Evolutionary conservation across 805 yeast genomes (phyloP).

Genomic region (Candida nanaspora): DNA sequence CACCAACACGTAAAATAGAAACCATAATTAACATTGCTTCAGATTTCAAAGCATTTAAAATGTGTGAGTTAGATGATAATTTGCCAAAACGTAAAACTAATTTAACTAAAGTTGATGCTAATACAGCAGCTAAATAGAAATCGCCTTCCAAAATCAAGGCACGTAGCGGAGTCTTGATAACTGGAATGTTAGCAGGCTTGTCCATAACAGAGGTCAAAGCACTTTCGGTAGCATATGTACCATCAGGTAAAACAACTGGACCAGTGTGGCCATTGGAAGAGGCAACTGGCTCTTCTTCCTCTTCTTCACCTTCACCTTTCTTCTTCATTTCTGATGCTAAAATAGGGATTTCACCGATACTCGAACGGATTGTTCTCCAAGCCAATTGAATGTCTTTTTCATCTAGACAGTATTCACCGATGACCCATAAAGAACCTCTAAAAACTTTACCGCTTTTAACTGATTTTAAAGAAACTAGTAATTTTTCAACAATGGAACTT

Average conservation of each 20-base stretch:
- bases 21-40: constrained; percentile 93
- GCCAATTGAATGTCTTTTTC: constrained; percentile 68
- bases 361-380: constrained; percentile 79
- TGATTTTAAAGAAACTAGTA: constrained; percentile 53
- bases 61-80: constrained; percentile 39
- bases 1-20: constrained; percentile 83
- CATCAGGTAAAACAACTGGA: constrained; percentile 94
- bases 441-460: constrained; percentile 85
- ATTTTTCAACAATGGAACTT: constrained; percentile 51
- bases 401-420: constrained; percentile 83
- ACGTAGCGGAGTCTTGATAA: constrained; percentile 69
- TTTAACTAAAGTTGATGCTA: constrained; percentile 84
- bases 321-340: constrained; percentile 59
- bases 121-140: constrained; percentile 81
- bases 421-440: constrained; percentile 91
- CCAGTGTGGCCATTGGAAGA: constrained; percentile 33
- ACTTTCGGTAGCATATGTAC: constrained; percentile 94
- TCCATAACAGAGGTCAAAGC: constrained; percentile 46
- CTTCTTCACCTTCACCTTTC: constrained; percentile 26
- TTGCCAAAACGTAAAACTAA: constrained; percentile 70
- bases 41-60: constrained; percentile 80
- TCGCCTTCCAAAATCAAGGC: constrained; percentile 79
- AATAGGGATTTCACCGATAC: constrained; percentile 90
- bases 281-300: constrained; percentile 14
- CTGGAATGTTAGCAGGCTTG: constrained; percentile 26